Evolutionary conservation across 768 basidiomycete species (phyloP), one percentile per base, ranked within the genome.

Genomic region (Amanita pallidorosea): DNA sequence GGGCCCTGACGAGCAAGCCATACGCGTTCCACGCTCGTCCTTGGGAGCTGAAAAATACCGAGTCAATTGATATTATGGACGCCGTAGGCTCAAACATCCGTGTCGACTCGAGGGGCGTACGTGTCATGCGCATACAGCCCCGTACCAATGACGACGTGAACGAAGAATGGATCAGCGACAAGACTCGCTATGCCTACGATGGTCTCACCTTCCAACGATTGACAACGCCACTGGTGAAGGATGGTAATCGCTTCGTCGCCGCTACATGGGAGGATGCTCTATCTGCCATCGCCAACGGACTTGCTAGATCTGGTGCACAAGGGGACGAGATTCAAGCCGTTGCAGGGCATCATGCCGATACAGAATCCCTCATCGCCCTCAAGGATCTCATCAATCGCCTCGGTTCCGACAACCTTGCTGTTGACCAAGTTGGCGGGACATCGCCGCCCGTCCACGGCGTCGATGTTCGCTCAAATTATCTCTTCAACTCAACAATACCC

Each of bases 81-180:
- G 96, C 93, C 13, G 70, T 99, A 42, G 96, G 96, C 12, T 92
- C 88, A 54, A 98, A 97, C 66, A 96, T 99, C 65, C 85, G 93
- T 41, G 76, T 99, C 50, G 94, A 99, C 66, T 94, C 94, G 34
- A 80, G 95, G 33, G 93, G 93, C 36, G 86, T 95, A 4, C 82
- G 90, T 65, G 95, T 98, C 55, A 98, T 98, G 94, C 85, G 96
- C 45, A 78, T 99, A 58, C 93, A 96, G 62, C 96, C 96, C 1
- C 80, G 88, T 61, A 88, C 90, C 45, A 98, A 97, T 64, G 96
- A 98, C 66, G 89, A 96, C 57, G 84, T 99, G 56, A 99, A 99
- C 66, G 96, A 99, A 72, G 96, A 99, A 67, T 98, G 96, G 96
- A 95, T 99, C 65, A 92, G 79, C 66, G 96, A 99, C 76, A 99